Percentiles rank a stretch among this genome's conserved stretches.
phyloP scores from a whole-genome alignment of 169 alveolate genomes.

The Cryptosporidium felis region DNA sequence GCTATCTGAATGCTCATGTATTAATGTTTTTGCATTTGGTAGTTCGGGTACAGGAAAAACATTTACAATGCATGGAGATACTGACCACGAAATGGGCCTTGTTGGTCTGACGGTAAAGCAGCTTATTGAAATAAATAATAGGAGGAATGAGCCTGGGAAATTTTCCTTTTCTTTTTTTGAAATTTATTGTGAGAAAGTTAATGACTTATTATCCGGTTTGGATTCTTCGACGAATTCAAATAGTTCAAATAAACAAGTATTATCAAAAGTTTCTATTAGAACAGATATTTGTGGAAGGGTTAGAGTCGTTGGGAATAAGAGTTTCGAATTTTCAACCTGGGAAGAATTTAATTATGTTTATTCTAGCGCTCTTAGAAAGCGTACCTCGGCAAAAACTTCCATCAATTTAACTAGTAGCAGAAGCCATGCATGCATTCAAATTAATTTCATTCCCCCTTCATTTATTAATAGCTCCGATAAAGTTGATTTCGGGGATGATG shows the following conservation, averaged over 20 bases:
- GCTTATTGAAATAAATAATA: conserved; percentile 13
- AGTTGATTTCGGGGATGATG: neutral
- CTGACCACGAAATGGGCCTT: conserved; percentile 3
- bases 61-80: conserved; percentile 72
- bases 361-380: conserved; percentile 1
- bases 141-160: conserved; percentile 14
- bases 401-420: conserved; percentile 47
- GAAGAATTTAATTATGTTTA: conserved; percentile 17
- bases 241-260: neutral
- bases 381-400: conserved; percentile 48
- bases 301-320: conserved; percentile 34
- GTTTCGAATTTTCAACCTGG: conserved; percentile 32
- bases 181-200: conserved; percentile 71
- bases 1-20: conserved; percentile 51
- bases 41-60: conserved; percentile 76
- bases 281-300: conserved; percentile 70
- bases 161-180: conserved; percentile 74
- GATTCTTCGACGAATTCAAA: neutral
- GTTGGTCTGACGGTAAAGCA: conserved; percentile 54
- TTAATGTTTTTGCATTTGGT: conserved; percentile 73
- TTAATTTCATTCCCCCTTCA: conserved; percentile 49
- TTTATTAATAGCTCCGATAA: neutral
- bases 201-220: conserved; percentile 59
- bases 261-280: conserved; percentile 33
- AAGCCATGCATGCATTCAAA: conserved; percentile 69